Evolutionary conservation across 352 stramenopile genomes (phyloP), one percentile per base, ranked within the genome.

Genomic region (Phytopythium ostracodes): DNA sequence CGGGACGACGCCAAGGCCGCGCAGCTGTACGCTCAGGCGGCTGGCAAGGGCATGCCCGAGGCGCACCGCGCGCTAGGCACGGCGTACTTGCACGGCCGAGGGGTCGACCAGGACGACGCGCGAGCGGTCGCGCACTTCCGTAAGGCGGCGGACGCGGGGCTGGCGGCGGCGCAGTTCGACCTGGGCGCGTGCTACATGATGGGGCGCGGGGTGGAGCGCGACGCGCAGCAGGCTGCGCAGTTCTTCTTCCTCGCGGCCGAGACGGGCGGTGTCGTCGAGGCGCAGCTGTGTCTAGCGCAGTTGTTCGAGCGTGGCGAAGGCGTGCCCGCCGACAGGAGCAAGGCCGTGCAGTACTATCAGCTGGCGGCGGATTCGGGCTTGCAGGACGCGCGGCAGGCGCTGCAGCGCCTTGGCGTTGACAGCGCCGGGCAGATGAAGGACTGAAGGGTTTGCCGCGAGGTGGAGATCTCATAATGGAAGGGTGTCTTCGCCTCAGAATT

Each of bases 301-400:
- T 71, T 92, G 55, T 91, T 90, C 62, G 84, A 95, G 52, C 71
- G 57, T 29, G 83, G 81, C 15, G 63, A 79, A 14, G 82, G 79
- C 43, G 66, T 93, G 25, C 54, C 67, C 0, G 62, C 62, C 22
- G 73, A 94, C 47, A 59, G 52, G 14, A 65, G 64, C 17, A 95
- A 94, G 62, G 87, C 87, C 4, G 63, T 91, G 56, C 69, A 90
- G 65, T 92, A 92, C 65, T 95, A 93, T 57, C 76, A 87, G 52
- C 60, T 81, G 35, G 87, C 84, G 20, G 81, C 77, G 42, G 68
- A 88, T 56, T 67, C 75, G 29, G 79, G 76, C 14, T 36, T 92
- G 35, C 57, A 72, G 9, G 83, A 87, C 33, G 85, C 79, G n/a
- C 75, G 63, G 38, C 36, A 72, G 25, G 81, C 80, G 38, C 60